Evolutionary conservation across 345 rosid species (phyloP).

Genomic region (Isatis tinctoria): DNA sequence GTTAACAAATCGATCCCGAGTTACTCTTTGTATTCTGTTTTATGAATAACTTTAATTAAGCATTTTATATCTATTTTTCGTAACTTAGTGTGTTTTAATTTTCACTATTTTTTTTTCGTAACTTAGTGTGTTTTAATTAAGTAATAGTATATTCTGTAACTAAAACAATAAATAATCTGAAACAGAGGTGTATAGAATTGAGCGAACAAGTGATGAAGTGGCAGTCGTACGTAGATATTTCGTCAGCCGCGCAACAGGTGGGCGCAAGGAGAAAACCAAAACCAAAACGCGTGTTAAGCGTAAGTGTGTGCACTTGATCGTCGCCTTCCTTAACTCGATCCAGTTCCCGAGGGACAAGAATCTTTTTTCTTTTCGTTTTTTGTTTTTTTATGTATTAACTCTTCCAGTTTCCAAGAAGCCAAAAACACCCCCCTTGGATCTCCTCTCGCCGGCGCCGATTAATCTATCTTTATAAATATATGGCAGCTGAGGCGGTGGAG

Average conservation of each 20-base stretch:
- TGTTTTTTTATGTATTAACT: not conserved
- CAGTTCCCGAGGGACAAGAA: not conserved
- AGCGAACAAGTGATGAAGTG: not conserved
- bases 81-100: no score
- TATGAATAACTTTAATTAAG: no score
- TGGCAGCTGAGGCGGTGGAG: constrained; percentile 6
- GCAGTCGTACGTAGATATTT: not conserved
- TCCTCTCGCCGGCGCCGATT: not conserved
- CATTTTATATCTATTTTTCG: no score
- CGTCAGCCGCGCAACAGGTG: not conserved
- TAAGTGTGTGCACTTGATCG: not conserved
- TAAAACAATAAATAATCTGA: no score
- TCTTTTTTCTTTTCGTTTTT: no score
- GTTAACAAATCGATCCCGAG: no score
- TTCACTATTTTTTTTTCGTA: no score
- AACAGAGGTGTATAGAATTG: not conserved
- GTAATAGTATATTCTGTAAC: no score
- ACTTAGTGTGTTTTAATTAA: no score
- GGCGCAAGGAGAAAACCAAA: not conserved
- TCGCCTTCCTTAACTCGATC: not conserved
- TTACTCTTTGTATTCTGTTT: no score
- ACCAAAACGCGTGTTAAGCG: not conserved
- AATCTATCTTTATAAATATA: not conserved
- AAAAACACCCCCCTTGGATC: not conserved
- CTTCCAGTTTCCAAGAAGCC: not conserved